phyloP scores from a whole-genome alignment of 495 filamentous ascomycete genomes.

The Filosporella fistucella region DNA sequence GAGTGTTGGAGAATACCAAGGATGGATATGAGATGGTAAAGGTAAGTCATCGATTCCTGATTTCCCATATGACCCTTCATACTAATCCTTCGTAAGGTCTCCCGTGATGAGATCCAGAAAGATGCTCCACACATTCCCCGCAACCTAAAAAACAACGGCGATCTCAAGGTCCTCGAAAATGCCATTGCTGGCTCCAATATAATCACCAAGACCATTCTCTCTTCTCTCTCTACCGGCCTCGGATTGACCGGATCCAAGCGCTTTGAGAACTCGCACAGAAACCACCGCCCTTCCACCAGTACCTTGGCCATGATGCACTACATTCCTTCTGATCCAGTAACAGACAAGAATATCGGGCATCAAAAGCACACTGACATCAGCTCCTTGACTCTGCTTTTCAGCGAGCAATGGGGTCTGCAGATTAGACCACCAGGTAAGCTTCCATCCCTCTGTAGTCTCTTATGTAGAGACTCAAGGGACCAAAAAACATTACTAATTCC shows the following conservation, averaged over 20 bases:
- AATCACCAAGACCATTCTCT: conserved; percentile 46
- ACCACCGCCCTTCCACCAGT: conserved; percentile 42
- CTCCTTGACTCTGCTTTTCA: conserved; percentile 52
- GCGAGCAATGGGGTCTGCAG: conserved; percentile 53
- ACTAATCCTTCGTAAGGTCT: conserved; percentile 23
- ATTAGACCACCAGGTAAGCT: conserved; percentile 34
- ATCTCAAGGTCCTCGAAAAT: conserved; percentile 40
- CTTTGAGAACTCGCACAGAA: conserved; percentile 49
- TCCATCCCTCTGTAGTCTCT: not conserved
- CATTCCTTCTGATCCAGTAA: conserved; percentile 35
- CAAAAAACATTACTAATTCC: too few relatives aligned
- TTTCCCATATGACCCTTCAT: not conserved
- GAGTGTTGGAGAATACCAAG: conserved; percentile 42
- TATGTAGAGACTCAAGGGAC: too few relatives aligned
- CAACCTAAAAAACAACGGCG: conserved; percentile 42
- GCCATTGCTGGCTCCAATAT: conserved; percentile 44
- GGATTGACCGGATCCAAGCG: conserved; percentile 34
- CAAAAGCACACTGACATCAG: conserved; percentile 57
- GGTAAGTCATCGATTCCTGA: conserved; percentile 23
- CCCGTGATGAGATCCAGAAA: conserved; percentile 43
- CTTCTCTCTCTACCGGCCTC: conserved; percentile 42
- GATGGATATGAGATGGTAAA: conserved; percentile 54
- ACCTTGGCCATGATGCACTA: conserved; percentile 44
- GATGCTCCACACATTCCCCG: conserved; percentile 38
- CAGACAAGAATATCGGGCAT: conserved; percentile 40